phyloP scores from a whole-genome alignment of 169 alveolate species.

The Plasmodium falciparum region DNA sequence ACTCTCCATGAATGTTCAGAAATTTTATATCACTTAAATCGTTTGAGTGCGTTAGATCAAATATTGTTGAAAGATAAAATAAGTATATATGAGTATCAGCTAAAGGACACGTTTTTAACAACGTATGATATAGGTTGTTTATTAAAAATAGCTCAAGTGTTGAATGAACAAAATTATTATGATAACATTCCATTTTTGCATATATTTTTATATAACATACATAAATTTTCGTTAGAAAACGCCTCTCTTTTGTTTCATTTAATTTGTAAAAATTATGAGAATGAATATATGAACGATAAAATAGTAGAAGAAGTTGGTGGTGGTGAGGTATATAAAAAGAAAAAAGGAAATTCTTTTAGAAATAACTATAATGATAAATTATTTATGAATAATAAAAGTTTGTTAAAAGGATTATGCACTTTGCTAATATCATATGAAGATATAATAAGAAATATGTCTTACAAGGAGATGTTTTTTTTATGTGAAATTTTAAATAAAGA shows the following conservation, averaged over 20 bases:
- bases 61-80: constrained; percentile 24
- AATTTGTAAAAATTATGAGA: constrained; percentile 21
- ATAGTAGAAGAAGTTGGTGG: background rate
- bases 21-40: constrained; percentile 17
- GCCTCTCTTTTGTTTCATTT: background rate
- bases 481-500: constrained; percentile 24
- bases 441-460: background rate
- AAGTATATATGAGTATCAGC: constrained; percentile 17
- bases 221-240: constrained; percentile 28
- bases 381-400: background rate
- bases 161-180: background rate
- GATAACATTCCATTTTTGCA: constrained; percentile 18
- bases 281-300: background rate
- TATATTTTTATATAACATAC: constrained; percentile 25
- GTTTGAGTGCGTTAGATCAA: constrained; percentile 8
- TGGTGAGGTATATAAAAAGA: background rate
- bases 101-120: constrained; percentile 3
- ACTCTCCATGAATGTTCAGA: constrained; percentile 53
- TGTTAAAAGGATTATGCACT: constrained; percentile 35
- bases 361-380: background rate
- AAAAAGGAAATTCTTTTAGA: background rate
- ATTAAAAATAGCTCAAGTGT: constrained; percentile 26
- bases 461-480: constrained; percentile 43
- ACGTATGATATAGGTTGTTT: constrained; percentile 31
- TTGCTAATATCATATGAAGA: constrained; percentile 19